Percentiles rank a stretch among this genome's conserved stretches.
Evolutionary conservation across 2,329 filamentous ascomycete species (phyloP).

Genomic region (Venturia oleaginea): DNA sequence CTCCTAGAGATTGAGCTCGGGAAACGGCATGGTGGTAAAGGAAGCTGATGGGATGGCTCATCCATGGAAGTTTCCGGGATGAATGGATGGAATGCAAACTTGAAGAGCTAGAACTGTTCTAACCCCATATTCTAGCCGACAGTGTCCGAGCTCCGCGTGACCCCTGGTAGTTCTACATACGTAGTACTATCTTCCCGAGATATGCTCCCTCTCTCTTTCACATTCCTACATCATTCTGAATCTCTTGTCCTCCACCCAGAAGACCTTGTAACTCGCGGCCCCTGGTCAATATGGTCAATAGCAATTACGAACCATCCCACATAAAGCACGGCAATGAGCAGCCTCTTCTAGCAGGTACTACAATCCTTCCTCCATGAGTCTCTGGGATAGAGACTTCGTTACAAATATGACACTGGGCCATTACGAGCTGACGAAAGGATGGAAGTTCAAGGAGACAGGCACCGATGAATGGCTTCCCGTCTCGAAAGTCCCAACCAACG

Average conservation of each 20-base stretch:
- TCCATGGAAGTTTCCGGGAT: neutral
- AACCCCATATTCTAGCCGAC: neutral
- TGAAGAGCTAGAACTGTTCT: no score
- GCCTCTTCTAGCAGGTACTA: neutral
- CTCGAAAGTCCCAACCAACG: conserved; percentile 37
- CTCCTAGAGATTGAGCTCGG: neutral
- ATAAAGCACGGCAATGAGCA: neutral
- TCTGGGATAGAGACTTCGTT: neutral
- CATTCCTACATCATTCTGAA: neutral
- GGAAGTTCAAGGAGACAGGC: conserved; percentile 38
- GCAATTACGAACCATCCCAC: neutral
- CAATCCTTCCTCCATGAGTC: neutral
- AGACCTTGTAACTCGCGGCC: neutral
- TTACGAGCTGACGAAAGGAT: conserved; percentile 30
- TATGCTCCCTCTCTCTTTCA: neutral
- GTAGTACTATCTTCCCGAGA: neutral
- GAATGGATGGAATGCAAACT: neutral
- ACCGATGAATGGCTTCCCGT: conserved; percentile 36
- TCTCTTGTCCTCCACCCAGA: neutral
- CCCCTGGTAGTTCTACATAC: neutral
- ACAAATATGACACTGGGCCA: conserved; percentile 4
- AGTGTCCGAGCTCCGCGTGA: neutral
- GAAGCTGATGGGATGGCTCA: neutral
- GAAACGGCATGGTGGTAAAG: neutral
- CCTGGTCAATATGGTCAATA: neutral